A percentile compares a stretch with the other conserved stretches of the same genome.
Conservation (phyloP, 202 grass and related monocot species). For the Saccharum hybrid region DNA sequence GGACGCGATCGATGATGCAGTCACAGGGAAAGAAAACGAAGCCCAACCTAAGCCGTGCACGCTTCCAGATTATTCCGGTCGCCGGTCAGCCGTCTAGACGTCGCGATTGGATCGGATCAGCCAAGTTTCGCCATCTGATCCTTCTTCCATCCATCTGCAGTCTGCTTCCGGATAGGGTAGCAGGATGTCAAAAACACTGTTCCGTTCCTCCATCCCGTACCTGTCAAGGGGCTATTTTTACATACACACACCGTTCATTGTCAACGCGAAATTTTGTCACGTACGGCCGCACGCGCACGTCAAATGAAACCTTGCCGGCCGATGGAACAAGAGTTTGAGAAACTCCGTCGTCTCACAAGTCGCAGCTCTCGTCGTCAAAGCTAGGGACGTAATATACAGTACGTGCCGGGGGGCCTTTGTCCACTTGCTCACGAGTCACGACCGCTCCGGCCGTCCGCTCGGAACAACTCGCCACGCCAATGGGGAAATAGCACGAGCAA, state of each 20-base stretch:
- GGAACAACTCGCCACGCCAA: not conserved
- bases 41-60: too few species aligned
- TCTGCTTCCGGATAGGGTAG: not conserved
- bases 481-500: too few species aligned
- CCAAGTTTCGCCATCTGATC: too few species aligned
- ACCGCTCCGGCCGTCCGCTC: not conserved
- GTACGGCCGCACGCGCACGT: conserved; percentile 22
- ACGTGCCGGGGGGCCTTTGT: not conserved
- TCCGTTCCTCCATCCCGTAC: not conserved
- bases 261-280: not conserved
- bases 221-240: not conserved
- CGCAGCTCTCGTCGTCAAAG: conserved; percentile 39
- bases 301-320: not conserved
- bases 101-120: too few species aligned
- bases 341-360: not conserved
- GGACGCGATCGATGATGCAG: too few species aligned
- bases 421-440: not conserved
- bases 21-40: too few species aligned
- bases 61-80: too few species aligned
- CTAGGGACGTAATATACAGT: too few species aligned
- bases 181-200: conserved; percentile 10
- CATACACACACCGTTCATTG: too few species aligned
- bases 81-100: too few species aligned
- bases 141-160: too few species aligned
- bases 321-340: not conserved